A percentile compares a stretch with the other conserved stretches of the same genome.
Evolutionary conservation across 148 eudicot species (phyloP).

Genomic region (Fagopyrum esculentum): DNA sequence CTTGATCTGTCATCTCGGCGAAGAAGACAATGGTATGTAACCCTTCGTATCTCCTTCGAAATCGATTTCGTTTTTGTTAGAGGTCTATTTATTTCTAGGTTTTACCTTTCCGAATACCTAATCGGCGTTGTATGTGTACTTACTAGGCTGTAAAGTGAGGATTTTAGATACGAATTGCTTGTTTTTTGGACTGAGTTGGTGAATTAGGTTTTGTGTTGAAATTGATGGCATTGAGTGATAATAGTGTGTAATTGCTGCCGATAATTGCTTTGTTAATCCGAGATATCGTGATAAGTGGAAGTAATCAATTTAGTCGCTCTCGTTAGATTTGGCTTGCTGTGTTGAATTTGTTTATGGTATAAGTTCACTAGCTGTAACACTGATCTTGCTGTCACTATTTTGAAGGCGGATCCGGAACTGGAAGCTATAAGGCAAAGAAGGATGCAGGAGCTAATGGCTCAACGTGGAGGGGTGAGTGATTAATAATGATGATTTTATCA

Average conservation of each 20-base stretch:
- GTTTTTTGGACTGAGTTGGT: neutral
- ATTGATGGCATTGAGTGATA: neutral
- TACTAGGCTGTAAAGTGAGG: neutral
- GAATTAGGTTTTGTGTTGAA: neutral
- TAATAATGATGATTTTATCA: neutral
- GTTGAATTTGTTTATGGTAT: neutral
- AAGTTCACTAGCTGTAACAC: neutral
- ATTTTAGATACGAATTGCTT: neutral
- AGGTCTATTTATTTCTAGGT: neutral
- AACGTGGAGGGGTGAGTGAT: constrained; percentile 55
- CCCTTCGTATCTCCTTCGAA: neutral
- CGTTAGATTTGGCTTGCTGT: neutral
- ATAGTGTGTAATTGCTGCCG: neutral
- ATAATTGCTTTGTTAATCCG: neutral
- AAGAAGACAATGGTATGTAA: constrained; percentile 7
- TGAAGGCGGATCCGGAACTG: constrained; percentile 91
- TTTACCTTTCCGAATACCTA: neutral
- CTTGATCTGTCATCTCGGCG: constrained; percentile 4
- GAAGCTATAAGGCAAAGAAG: constrained; percentile 96
- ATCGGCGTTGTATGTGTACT: neutral
- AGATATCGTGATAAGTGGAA: constrained; percentile 2
- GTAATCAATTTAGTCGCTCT: neutral
- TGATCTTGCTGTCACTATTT: neutral
- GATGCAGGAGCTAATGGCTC: constrained; percentile 98
- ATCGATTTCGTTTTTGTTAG: neutral